Conservation (phyloP, 202 grass and related monocot genomes). For the Panicum virgatum region DNA sequence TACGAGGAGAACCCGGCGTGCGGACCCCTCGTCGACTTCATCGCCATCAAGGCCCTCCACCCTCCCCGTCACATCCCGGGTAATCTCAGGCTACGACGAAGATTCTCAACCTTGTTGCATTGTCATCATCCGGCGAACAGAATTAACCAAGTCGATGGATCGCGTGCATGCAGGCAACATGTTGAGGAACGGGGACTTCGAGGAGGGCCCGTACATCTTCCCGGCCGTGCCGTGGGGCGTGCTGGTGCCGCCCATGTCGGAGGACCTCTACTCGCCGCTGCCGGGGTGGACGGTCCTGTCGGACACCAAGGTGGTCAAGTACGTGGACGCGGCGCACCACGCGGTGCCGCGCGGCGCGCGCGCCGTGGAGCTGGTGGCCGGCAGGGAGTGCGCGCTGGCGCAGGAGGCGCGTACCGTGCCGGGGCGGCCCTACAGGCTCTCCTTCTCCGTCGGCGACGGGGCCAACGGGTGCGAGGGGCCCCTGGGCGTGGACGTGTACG, state of each 20-base stretch:
- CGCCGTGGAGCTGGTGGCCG: constrained; percentile 71
- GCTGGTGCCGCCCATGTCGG: constrained; percentile 64
- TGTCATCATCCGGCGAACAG: too few relatives aligned
- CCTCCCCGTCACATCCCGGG: constrained; percentile 29
- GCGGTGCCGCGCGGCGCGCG: constrained; percentile 52
- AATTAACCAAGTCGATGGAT: not conserved
- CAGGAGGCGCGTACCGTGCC: constrained; percentile 55
- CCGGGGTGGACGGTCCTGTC: constrained; percentile 72
- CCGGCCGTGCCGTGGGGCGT: constrained; percentile 54
- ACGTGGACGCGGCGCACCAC: constrained; percentile 75
- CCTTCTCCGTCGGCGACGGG: constrained; percentile 69
- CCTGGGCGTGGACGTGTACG: constrained; percentile 65
- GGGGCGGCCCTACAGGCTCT: constrained; percentile 49
- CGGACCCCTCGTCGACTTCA: constrained; percentile 68
- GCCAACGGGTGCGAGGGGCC: constrained; percentile 48
- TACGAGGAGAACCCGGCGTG: constrained; percentile 69
- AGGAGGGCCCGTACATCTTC: constrained; percentile 73
- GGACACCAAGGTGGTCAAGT: constrained; percentile 62
- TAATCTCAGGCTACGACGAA: not conserved
- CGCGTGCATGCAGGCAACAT: constrained; percentile 47
- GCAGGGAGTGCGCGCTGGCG: constrained; percentile 60
- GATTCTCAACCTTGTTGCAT: not conserved
- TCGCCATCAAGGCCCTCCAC: constrained; percentile 57
- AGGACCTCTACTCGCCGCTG: constrained; percentile 62
- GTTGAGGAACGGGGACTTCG: constrained; percentile 73